These are phyloP conservation scores for Aspergillus felis DNA, from an alignment of 2,329 filamentous ascomycete species.

Conservation along the genomic window DNA sequence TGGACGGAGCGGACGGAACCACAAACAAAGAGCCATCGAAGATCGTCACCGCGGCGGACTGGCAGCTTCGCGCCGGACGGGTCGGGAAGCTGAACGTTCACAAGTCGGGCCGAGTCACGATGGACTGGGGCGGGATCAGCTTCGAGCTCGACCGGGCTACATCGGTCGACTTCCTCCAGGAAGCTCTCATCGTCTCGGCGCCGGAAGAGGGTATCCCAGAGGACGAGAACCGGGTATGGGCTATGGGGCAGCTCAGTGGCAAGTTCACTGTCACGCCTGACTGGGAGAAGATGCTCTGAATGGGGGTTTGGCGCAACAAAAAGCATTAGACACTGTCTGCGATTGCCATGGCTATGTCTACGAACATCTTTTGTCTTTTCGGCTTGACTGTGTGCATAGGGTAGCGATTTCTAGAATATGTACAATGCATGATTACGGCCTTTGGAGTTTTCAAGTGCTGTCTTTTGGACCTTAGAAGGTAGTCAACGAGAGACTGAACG, in stretches of 20 bases:
- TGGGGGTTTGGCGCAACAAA: background rate
- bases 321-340: background rate
- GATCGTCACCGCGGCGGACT: constrained; percentile 39
- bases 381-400: background rate
- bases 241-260: constrained; percentile 60
- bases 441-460: background rate
- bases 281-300: constrained; percentile 51
- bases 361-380: background rate
- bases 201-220: constrained; percentile 21
- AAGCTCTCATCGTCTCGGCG: constrained; percentile 47
- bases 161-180: constrained; percentile 57
- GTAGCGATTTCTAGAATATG: background rate
- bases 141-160: constrained; percentile 56
- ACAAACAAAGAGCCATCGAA: constrained; percentile 19
- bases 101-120: constrained; percentile 56
- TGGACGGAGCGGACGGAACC: constrained; percentile 16
- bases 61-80: constrained; percentile 48
- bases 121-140: constrained; percentile 61
- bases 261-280: constrained; percentile 63
- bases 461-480: background rate
- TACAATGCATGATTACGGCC: background rate
- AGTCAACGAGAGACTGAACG: too few species aligned
- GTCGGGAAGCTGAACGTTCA: constrained; percentile 62
- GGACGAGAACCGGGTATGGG: constrained; percentile 45
- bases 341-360: background rate